Evolutionary conservation across 2,329 filamentous ascomycete species (phyloP).

Genomic region (Talaromyces pinophilus): DNA sequence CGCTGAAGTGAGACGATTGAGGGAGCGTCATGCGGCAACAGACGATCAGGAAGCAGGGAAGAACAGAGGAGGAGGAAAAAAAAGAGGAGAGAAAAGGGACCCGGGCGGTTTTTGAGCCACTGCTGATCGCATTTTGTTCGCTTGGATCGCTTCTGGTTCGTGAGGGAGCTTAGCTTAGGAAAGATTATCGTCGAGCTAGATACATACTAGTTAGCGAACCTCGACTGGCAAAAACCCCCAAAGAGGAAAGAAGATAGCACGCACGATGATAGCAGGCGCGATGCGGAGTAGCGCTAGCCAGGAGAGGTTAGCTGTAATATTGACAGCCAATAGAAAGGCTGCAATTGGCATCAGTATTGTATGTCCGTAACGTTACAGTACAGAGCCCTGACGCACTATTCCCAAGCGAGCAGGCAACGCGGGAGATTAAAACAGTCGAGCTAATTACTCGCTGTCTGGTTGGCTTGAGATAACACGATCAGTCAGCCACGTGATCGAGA

Average conservation of each 20-base stretch:
- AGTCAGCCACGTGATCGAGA: slow-evolving; percentile 5
- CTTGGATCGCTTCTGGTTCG: background rate
- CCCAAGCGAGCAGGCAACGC: background rate
- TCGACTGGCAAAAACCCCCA: background rate
- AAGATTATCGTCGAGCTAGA: background rate
- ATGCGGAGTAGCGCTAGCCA: background rate
- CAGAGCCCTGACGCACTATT: background rate
- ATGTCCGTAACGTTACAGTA: background rate
- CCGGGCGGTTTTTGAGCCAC: background rate
- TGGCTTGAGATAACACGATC: background rate
- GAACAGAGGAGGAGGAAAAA: background rate
- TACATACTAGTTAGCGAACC: background rate
- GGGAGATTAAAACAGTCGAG: background rate
- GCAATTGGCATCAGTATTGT: background rate
- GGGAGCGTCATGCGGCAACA: background rate
- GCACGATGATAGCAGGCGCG: background rate
- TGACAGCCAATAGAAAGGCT: background rate
- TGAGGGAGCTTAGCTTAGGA: background rate
- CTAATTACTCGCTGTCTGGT: background rate
- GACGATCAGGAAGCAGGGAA: background rate
- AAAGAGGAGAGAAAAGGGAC: background rate
- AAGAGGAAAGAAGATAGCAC: background rate
- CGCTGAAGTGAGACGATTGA: background rate
- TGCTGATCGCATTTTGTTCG: background rate
- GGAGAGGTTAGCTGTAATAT: background rate